Evolutionary conservation across 495 filamentous ascomycete species (phyloP).

Genomic region (Lindgomyces ingoldianus): DNA sequence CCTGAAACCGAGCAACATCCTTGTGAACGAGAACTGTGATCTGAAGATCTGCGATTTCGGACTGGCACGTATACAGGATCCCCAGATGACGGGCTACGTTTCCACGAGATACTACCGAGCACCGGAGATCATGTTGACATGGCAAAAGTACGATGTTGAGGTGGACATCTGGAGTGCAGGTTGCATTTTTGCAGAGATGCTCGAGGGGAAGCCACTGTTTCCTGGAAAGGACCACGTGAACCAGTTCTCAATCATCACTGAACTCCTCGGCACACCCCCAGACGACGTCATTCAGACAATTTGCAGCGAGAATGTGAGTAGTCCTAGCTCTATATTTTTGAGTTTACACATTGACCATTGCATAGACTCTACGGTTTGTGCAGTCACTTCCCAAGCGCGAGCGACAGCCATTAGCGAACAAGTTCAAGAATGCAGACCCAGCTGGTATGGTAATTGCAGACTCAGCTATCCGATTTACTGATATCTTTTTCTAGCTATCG

Average conservation of each 20-base stretch:
- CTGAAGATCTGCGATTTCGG: slow-evolving; percentile 99
- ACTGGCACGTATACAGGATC: slow-evolving; percentile 94
- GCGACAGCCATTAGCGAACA: slow-evolving; percentile 82
- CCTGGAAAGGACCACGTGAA: slow-evolving; percentile 99
- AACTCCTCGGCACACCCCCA: slow-evolving; percentile 94
- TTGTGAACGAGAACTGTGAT: slow-evolving; percentile 99
- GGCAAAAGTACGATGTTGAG: slow-evolving; percentile 99
- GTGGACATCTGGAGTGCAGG: slow-evolving; percentile 99
- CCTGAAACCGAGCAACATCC: slow-evolving; percentile 96
- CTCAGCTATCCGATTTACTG: too few relatives aligned
- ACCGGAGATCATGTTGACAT: slow-evolving; percentile 99
- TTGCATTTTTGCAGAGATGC: slow-evolving; percentile 99
- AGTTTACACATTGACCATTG: background rate
- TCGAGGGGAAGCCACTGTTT: slow-evolving; percentile 97
- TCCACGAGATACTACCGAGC: slow-evolving; percentile 98
- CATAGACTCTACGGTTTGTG: slow-evolving; percentile 90
- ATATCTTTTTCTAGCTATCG: slow-evolving; percentile 76
- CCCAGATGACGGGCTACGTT: slow-evolving; percentile 99
- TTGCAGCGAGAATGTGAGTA: slow-evolving; percentile 90
- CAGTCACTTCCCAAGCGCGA: slow-evolving; percentile 97
- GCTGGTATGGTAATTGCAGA: slow-evolving; percentile 65
- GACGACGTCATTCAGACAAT: slow-evolving; percentile 99
- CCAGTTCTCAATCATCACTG: slow-evolving; percentile 99
- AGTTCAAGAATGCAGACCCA: slow-evolving; percentile 96
- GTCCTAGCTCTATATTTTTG: background rate